These are phyloP conservation scores for Benincasa hispida DNA, from an alignment of 306 rosid species.

Conservation along the genomic window DNA sequence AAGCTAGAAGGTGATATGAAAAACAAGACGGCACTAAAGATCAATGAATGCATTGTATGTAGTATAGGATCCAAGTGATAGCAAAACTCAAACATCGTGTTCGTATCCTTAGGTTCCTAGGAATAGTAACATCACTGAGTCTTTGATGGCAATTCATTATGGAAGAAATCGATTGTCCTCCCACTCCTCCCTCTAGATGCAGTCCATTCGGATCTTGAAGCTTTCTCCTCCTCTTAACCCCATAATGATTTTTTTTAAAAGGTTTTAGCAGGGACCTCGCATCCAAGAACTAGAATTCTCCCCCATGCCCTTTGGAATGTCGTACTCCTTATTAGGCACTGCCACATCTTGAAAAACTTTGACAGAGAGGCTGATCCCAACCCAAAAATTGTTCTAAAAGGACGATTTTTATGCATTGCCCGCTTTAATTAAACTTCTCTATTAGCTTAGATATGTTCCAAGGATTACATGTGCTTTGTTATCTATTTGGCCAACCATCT, in stretches of 20 bases:
- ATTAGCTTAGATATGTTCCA: neutral
- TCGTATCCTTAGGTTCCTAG: neutral
- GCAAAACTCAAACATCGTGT: neutral
- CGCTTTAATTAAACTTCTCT: neutral
- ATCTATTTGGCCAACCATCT: neutral
- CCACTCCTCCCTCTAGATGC: neutral
- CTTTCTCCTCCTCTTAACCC: too few relatives aligned
- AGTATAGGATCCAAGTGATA: neutral
- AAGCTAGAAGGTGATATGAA: neutral
- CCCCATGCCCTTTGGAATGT: neutral
- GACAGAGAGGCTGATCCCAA: neutral
- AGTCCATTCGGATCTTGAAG: too few relatives aligned
- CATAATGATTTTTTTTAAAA: too few relatives aligned
- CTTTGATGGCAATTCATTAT: neutral
- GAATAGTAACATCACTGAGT: neutral
- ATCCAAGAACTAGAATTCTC: neutral
- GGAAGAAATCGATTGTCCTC: neutral
- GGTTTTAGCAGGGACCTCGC: neutral
- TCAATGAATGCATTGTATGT: neutral
- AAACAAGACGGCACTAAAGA: neutral
- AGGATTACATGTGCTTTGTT: neutral
- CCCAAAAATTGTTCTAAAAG: conserved; percentile 1
- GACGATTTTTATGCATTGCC: neutral
- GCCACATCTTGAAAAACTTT: neutral
- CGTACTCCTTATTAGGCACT: neutral